These are phyloP conservation scores for Chrysanthemum lavandulifolium DNA, from an alignment of 129 eudicot genomes.

Conservation along the genomic window DNA sequence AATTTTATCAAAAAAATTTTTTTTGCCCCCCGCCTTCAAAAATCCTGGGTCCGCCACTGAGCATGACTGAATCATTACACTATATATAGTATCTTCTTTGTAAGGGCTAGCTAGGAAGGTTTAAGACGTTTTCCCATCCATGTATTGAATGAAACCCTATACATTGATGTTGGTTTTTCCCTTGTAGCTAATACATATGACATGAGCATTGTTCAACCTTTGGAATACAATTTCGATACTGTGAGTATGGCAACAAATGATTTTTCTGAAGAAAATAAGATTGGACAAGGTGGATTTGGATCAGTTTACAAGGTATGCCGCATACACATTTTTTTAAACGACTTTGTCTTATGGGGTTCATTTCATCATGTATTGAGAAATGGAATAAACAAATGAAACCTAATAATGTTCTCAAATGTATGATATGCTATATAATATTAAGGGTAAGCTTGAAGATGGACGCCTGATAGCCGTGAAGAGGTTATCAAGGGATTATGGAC, in stretches of 20 bases:
- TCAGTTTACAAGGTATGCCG: constrained; percentile 37
- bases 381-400: neutral
- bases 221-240: constrained; percentile 28
- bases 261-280: constrained; percentile 25
- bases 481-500: constrained; percentile 30
- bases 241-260: constrained; percentile 25
- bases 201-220: constrained; percentile 24
- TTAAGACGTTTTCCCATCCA: no score
- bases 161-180: no score
- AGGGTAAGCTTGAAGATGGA: constrained; percentile 40
- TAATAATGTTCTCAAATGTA: neutral
- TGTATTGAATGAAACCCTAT: neutral
- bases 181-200: neutral
- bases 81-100: no score
- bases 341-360: neutral
- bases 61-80: no score
- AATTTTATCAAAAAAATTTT: no score
- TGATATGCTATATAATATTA: neutral
- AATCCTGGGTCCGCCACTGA: no score
- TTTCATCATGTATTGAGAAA: neutral
- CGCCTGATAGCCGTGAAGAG: constrained; percentile 38
- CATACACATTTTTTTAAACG: no score
- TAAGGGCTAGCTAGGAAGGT: no score
- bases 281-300: constrained; percentile 49
- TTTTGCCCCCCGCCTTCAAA: no score